These are phyloP conservation scores for Alternaria postmessia DNA, from an alignment of 2,329 filamentous ascomycete species.

Conservation along the genomic window DNA sequence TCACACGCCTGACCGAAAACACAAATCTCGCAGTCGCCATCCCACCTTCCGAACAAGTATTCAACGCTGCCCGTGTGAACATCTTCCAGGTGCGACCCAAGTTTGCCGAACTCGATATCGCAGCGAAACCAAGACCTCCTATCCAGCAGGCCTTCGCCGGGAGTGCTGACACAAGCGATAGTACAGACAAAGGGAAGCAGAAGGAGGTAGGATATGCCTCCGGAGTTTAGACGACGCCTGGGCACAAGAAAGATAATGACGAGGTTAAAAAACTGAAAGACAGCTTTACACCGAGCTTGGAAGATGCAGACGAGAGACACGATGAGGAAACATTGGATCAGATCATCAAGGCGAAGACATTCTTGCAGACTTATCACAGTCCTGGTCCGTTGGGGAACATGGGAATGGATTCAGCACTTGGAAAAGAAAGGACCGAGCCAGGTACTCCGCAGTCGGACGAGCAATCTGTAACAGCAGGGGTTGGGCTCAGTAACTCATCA, in stretches of 20 bases:
- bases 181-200: constrained; percentile 28
- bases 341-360: neutral
- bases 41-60: constrained; percentile 87
- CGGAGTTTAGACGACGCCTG: constrained; percentile 9
- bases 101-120: constrained; percentile 71
- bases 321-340: constrained; percentile 1
- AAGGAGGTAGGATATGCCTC: constrained; percentile 23
- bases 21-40: constrained; percentile 94
- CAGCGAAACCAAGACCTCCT: constrained; percentile 45
- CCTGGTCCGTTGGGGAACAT: neutral
- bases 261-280: neutral
- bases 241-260: neutral
- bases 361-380: neutral
- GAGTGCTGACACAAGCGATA: constrained; percentile 39
- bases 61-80: constrained; percentile 90
- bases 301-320: neutral
- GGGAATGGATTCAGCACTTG: neutral
- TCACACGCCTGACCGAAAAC: constrained; percentile 95
- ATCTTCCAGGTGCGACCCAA: constrained; percentile 85
- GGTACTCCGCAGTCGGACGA: neutral
- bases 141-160: constrained; percentile 50
- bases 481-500: neutral
- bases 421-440: neutral
- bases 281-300: neutral
- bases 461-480: neutral